phyloP scores from a whole-genome alignment of 2,329 filamentous ascomycete species.

The Simplicillium sp. region DNA sequence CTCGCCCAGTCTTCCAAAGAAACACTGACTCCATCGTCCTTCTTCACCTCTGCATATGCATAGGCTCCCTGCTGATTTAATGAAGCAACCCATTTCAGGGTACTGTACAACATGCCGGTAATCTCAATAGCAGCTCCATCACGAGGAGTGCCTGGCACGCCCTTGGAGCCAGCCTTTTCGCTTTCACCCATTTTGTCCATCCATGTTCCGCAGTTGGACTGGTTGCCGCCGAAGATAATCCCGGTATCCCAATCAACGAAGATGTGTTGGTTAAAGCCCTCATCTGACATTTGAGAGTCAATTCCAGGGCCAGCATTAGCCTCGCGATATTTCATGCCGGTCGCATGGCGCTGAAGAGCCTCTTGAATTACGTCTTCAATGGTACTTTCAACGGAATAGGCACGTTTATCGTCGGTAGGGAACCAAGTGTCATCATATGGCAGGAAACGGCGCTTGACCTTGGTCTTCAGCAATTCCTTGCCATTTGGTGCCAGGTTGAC shows the following conservation, averaged over 20 bases:
- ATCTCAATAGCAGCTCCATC: conserved; percentile 95
- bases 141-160: conserved; percentile 88
- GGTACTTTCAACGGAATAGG: conserved; percentile 77
- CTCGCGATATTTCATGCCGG: conserved; percentile 84
- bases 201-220: conserved; percentile 95
- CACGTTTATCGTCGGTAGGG: conserved; percentile 65
- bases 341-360: conserved; percentile 82
- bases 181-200: conserved; percentile 99
- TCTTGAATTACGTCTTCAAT: conserved; percentile 90
- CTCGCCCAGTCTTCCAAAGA: conserved; percentile 71
- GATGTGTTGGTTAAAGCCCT: conserved; percentile 88
- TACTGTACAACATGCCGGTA: conserved; percentile 85
- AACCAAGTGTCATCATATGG: conserved; percentile 98
- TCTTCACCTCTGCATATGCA: conserved; percentile 63
- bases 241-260: conserved; percentile 85
- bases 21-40: conserved; percentile 49
- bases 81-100: conserved; percentile 66
- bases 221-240: conserved; percentile 88
- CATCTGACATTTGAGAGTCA: conserved; percentile 85
- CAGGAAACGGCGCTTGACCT: conserved; percentile 75
- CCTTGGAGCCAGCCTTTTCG: conserved; percentile 80
- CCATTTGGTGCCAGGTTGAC: conserved; percentile 73
- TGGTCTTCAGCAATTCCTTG: conserved; percentile 60
- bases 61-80: conserved; percentile 62
- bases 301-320: conserved; percentile 84